Evolutionary conservation across 306 rosid genomes (phyloP), one percentile per base, ranked within the genome.

Genomic region (Citrullus amarus): DNA sequence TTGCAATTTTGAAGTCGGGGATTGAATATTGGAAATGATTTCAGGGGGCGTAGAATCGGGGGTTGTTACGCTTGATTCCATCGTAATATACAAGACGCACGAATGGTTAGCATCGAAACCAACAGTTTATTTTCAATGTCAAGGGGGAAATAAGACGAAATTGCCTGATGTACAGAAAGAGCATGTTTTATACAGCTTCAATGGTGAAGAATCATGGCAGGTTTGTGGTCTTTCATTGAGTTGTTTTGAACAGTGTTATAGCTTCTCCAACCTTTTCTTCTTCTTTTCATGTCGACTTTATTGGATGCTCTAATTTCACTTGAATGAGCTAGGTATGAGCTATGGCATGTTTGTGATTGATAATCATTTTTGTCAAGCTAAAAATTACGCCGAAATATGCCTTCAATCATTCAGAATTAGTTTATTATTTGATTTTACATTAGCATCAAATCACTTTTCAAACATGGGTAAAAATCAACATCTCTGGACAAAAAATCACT

Each of bases 161-260:
- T 78, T 93, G 78, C 92, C 90, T 18, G 93, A 90, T 79, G 95
- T 94, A 46, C 90, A 85, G 84, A 86, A 81, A 78, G 54, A 84
- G 4, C 81, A 80, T 58, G 79, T 82, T 67, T 12, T 80, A 60
- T 92, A 92, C 79, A 82, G 85, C 77, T 94, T 92, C 88, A 89
- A 81, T 38, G 96, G 89, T 54, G 74, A 94, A 85, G 97, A 94
- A 84, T 92, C 98, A 84, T 94, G 98, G 98, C 93, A 94, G 98
- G 98, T 91, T 82, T 9, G 65, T 16, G 43, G 46, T 75, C 2
- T 65, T 8, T 36, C 55, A 8, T 34, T 1, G 1, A 30, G 56
- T 61, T 67, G n/a, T 59, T 32, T 18, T 39, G 17, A 54, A 17
- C 43, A 18, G 1, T 53, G 6, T 38, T 69, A 3, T 43, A 20